A percentile compares a stretch with the other conserved stretches of the same genome.
Conservation (phyloP, 1,284 basidiomycete genomes). For the Trametes polyzona region DNA sequence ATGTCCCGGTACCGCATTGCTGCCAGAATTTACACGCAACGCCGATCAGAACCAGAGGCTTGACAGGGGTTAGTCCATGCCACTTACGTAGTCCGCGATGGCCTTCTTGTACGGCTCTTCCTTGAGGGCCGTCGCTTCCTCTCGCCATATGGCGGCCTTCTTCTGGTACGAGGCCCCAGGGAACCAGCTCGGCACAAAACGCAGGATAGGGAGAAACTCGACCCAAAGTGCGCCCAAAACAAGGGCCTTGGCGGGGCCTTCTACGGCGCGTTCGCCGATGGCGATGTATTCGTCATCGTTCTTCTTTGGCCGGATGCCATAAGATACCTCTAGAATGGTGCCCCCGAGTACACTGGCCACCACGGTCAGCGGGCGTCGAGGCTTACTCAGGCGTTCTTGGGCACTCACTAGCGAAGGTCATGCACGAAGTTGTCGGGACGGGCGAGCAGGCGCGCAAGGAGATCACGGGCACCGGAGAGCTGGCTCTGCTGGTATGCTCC, state of each 20-base stretch:
- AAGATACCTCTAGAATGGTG: constrained; percentile 16
- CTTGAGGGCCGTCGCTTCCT: constrained; percentile 12
- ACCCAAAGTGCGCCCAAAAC: constrained; percentile 25
- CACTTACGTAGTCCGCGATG: constrained; percentile 17
- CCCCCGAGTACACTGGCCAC: constrained; percentile 11
- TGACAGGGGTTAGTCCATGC: background rate
- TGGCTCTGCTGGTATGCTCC: constrained; percentile 10
- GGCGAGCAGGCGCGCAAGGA: constrained; percentile 7
- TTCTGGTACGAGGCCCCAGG: constrained; percentile 48
- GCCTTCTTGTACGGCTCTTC: constrained; percentile 16
- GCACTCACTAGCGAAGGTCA: constrained; percentile 15
- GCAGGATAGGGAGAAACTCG: constrained; percentile 33
- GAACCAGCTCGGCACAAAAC: constrained; percentile 45
- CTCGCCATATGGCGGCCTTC: constrained; percentile 42
- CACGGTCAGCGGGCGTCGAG: background rate
- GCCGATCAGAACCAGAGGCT: constrained; percentile 16
- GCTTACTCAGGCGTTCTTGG: background rate
- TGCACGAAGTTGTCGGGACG: constrained; percentile 16
- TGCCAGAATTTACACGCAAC: constrained; percentile 6
- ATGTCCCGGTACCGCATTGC: constrained; percentile 4
- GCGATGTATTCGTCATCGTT: constrained; percentile 11
- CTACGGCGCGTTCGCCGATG: constrained; percentile 14
- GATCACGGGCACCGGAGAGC: constrained; percentile 8
- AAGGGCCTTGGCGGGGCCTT: constrained; percentile 15
- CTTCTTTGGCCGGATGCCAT: constrained; percentile 12